Percentiles rank a stretch among this genome's conserved stretches.
Evolutionary conservation across 2,329 filamentous ascomycete species (phyloP).

Genomic region (Cladorrhinum sp.): DNA sequence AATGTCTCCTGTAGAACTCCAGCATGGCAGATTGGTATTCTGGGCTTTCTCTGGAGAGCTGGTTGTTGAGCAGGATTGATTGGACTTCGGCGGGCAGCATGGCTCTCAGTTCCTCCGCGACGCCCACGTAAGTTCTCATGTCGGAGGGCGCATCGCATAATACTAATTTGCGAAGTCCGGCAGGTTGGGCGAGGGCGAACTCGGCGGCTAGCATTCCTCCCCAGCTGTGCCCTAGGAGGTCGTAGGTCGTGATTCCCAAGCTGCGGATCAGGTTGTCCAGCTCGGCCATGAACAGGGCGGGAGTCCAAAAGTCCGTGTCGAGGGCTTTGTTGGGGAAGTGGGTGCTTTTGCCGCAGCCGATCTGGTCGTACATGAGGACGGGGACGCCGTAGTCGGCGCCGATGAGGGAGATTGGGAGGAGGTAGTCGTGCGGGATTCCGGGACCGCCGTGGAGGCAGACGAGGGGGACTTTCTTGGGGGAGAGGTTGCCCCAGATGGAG

Average conservation of each 20-base stretch:
- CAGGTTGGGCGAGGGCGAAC: slow-evolving; percentile 29
- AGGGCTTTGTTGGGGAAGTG: slow-evolving; percentile 44
- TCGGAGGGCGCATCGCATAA: slow-evolving; percentile 29
- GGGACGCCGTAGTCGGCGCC: slow-evolving; percentile 36
- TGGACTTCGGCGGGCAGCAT: background rate
- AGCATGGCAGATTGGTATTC: slow-evolving; percentile 30
- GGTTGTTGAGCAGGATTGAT: background rate
- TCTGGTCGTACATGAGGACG: slow-evolving; percentile 53
- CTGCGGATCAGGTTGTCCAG: slow-evolving; percentile 45
- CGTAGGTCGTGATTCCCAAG: slow-evolving; percentile 40
- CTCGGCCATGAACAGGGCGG: slow-evolving; percentile 46
- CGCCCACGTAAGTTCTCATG: slow-evolving; percentile 1
- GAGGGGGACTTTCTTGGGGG: slow-evolving; percentile 8
- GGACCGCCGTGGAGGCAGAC: slow-evolving; percentile 41
- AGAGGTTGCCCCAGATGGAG: slow-evolving; percentile 14
- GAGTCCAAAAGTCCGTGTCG: slow-evolving; percentile 43
- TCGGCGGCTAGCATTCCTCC: slow-evolving; percentile 48
- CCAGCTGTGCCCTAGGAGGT: slow-evolving; percentile 51
- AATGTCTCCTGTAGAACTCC: slow-evolving; percentile 30
- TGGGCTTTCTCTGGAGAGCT: slow-evolving; percentile 15
- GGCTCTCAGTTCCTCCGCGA: background rate
- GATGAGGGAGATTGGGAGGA: slow-evolving; percentile 39
- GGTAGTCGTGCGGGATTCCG: slow-evolving; percentile 44
- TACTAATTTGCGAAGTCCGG: slow-evolving; percentile 31
- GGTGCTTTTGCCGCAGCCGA: slow-evolving; percentile 49